A percentile compares a stretch with the other conserved stretches of the same genome.
Conservation (phyloP, 2,329 filamentous ascomycete species). For the Aspergillus cejpii region DNA sequence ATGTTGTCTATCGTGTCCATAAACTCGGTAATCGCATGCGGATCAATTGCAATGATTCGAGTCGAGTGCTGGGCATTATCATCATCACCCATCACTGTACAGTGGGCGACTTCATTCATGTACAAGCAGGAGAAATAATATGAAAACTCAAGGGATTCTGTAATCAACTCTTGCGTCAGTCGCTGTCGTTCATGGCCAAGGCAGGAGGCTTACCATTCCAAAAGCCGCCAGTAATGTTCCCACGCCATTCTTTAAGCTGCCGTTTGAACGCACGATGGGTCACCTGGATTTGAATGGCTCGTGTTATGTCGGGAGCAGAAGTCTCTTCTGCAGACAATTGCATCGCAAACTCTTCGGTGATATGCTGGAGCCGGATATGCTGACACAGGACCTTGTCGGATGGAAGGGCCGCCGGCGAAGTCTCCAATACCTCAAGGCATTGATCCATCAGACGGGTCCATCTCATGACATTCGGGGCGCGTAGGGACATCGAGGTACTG, state of each 20-base stretch:
- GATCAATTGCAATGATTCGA: not conserved
- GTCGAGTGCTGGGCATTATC: not conserved
- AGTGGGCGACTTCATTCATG: constrained; percentile 1
- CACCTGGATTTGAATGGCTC: not conserved
- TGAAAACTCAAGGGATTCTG: constrained; percentile 2
- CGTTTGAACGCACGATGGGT: not conserved
- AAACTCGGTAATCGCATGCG: not conserved
- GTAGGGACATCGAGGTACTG: constrained; percentile 3
- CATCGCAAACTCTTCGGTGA: not conserved
- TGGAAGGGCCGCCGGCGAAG: not conserved
- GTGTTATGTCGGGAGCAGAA: not conserved
- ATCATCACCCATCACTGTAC: not conserved
- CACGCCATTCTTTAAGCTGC: not conserved
- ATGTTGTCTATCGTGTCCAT: not conserved
- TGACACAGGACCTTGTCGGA: not conserved
- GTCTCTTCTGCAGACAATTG: not conserved
- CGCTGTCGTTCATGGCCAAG: not conserved
- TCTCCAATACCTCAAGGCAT: not conserved
- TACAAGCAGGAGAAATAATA: constrained; percentile 4
- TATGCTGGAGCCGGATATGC: constrained; percentile 1
- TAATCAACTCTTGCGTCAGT: not conserved
- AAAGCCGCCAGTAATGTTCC: not conserved
- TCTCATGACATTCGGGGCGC: constrained; percentile 2
- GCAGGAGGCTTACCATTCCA: not conserved
- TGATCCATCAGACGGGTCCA: constrained; percentile 3